Base-by-base conservation (phyloP, 768 basidiomycete species). In the Omphalotus guepiniiformis region DNA sequence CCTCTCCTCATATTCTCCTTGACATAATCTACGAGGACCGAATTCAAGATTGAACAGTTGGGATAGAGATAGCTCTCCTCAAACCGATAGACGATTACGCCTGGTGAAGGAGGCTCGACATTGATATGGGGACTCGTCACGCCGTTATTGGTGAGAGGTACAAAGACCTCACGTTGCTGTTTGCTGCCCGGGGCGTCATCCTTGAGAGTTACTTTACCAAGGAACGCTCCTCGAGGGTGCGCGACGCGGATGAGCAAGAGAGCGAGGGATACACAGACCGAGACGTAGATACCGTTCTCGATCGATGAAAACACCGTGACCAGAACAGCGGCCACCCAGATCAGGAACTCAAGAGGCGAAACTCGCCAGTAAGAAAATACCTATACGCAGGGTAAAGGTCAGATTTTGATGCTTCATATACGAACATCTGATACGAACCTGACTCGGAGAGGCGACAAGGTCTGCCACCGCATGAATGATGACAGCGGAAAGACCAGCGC, bases 391-490 rank as follows among this genome's bases (percentile, higher is more conserved):
- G 50, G 34, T 5, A 43, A 21, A n/a, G 25, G 22, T 26, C 16
- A 34, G 15, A 21, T 7, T 8, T 35, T 39, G 19, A 19, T n/a
- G n/a, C 25, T 34, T 46, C 13, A 25, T 11, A 23, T 3, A 7
- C 35, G 2, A 4, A 46, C n/a, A n/a, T 37, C 18, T 52, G 27
- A 49, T 45, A 35, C 59, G 42, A 53, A 72, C 73, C 61, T 81
- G 82, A 38, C 76, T 65, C 0, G 94, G 96, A 0, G 85, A 80
- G 13, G 93, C 87, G 43, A 99, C 86, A 41, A 99, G 73, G 68
- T 88, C 85, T 5, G 82, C 83, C 15, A 94, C 91, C 30, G 91
- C 91, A 60, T 95, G 93, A 55, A 97, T 95, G 61, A 98, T 95
- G 53, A 97, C 79, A 26, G 94, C 95, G 9, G 91, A 85, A n/a